Evolutionary conservation across 2,329 filamentous ascomycete genomes (phyloP), one percentile per base, ranked within the genome.

Genomic region (Pestalotiopsis sp.): DNA sequence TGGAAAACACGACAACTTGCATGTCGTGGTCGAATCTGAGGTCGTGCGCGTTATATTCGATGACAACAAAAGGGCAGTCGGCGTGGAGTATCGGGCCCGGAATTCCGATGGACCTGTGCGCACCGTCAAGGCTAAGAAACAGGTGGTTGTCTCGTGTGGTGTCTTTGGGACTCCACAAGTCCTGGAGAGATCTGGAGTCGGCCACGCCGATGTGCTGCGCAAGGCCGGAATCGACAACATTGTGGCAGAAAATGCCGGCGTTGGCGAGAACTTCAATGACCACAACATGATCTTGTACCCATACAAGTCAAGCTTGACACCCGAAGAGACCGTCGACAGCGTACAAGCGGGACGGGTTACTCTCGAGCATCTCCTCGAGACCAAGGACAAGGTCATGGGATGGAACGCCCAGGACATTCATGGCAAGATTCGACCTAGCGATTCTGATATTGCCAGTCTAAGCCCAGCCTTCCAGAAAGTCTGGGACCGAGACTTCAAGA

Each of bases 101-200:
- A 73, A 66, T 20, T 45, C 67, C 25, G 67, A 76, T 78, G 71
- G 45, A 11, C 72, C 73, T 13, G 72, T 74, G 62, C 75, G 76
- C 25, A 27, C 36, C n/a, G 78, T 90, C 20, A 82, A 78, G 57
- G 89, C 89, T 2, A 81, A 82, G 4, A 89, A 87, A 76, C 78
- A 89, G n/a, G 87, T 91, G 4, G 73, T 85, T 4, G 71, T 84
- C 0, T 81, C 82, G 1, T 80, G 82, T 4, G 88, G 88, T 13
- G 83, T 86, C 0, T 80, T 84, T 4, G 85, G 85, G 1, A 87
- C 87, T 0, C 87, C 89, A 0, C 77, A 79, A 0, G 82, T 92
- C 1, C 83, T 92, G 0, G 89, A 92, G 75, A 80, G 90, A 23
- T 92, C 90, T 0, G 90, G 90, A 7, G 74, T 92, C 1, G 89